Conservation (phyloP, 768 basidiomycete species). For the Tulasnella sp. region DNA sequence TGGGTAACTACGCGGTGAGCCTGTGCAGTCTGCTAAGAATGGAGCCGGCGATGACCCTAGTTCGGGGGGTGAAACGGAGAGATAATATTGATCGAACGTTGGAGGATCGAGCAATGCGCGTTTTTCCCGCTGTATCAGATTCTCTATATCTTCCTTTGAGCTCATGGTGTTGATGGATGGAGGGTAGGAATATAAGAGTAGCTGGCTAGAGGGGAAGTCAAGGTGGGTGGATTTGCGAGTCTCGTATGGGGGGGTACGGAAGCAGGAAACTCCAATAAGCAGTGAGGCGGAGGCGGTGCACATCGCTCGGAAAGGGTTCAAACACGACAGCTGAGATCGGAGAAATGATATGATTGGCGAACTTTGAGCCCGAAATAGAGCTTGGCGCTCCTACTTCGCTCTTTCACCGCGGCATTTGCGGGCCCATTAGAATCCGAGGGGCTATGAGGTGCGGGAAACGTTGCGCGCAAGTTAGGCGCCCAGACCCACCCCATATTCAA, state of each 20-base stretch:
- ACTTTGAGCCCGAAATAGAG: not conserved
- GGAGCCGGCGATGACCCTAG: not conserved
- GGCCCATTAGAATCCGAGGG: not conserved
- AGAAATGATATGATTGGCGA: not conserved
- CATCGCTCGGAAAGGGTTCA: not conserved
- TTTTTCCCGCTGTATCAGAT: not conserved
- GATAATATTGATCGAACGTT: not conserved
- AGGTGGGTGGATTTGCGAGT: not conserved
- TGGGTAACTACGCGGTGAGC: not conserved
- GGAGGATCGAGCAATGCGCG: not conserved
- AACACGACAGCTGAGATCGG: too few species aligned
- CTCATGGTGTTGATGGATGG: not conserved
- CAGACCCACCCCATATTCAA: not conserved
- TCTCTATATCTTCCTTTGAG: not conserved
- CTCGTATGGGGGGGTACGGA: too few species aligned
- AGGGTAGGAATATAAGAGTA: not conserved
- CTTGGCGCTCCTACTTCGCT: not conserved
- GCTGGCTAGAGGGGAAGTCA: not conserved
- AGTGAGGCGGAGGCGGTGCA: not conserved
- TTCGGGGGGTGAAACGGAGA: not conserved
- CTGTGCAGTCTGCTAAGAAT: not conserved
- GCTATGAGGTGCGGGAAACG: not conserved
- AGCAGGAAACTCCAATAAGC: too few species aligned
- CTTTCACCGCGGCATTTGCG: not conserved
- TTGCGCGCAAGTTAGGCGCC: not conserved